Base-by-base conservation (phyloP, 352 stramenopile species). In the Thalassiosira mediterranea region DNA sequence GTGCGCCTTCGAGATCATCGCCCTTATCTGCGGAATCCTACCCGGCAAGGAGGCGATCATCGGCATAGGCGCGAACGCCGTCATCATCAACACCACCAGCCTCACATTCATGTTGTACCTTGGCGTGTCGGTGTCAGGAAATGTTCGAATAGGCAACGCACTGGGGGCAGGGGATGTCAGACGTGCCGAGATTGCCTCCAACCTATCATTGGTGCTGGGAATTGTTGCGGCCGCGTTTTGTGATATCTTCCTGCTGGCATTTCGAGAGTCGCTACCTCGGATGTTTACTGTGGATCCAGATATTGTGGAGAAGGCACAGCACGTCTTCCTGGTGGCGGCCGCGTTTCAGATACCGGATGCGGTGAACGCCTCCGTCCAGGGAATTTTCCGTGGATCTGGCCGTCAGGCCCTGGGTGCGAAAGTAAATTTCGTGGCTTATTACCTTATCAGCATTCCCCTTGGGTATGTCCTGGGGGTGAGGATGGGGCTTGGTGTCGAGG, bases 361-460 rank as follows among this genome's bases (percentile, higher is more conserved):
- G 0, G 79, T 96, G 13, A 88, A 94, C 32, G 70, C 75, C 0
- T 86, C 89, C 0, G 82, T 88, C 2, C 91, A 96, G 59, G 93
- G 92, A 25, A 90, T 95, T 32, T 90, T 97, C 44, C 89, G 92
- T 11, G 93, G 89, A 7, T 91, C 85, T 46, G 93, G 93, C 1
- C 83, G 93, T 49, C 93, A 97, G 60, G 65, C 85, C n/a, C 84
- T 96, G 7, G 90, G 90, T 17, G 93, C 93, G 5, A 86, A 86
- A 11, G 86, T 95, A 66, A 97, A 96, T 58, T 96, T 97, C 34
- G 82, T 95, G 11, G 88, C 87, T 52, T 97, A 95, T 79, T 88
- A 96, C 31, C 54, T 89, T 19, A 65, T 96, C 19, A 92, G 91
- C 37, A 82, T 97, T n/a, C 92, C 93, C 0, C 34, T 96, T 15